Conservation (phyloP, 192 early-diverging fungal species). For the Podila epicladia region DNA sequence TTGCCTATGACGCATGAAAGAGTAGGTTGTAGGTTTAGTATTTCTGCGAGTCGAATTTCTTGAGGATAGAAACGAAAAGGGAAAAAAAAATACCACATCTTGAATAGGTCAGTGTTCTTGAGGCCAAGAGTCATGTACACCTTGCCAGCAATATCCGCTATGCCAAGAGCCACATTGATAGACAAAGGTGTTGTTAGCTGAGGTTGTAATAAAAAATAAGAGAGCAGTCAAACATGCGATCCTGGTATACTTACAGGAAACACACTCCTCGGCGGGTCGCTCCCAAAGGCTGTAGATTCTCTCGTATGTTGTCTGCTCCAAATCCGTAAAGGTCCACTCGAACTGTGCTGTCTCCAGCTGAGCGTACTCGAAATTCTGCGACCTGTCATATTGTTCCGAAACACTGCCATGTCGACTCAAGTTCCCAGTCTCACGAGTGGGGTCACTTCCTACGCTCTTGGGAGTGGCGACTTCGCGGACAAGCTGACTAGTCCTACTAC, state of each 20-base stretch:
- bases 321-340: slow-evolving; percentile 47
- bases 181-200: not conserved
- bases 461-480: not conserved
- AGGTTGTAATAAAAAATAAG: not conserved
- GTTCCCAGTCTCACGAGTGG: not conserved
- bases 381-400: not conserved
- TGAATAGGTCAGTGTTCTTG: slow-evolving; percentile 11
- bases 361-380: slow-evolving; percentile 10
- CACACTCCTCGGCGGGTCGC: slow-evolving; percentile 44
- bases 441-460: not conserved
- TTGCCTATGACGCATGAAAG: slow-evolving; percentile 8
- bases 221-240: no score
- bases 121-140: slow-evolving; percentile 47
- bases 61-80: not conserved
- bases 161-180: not conserved
- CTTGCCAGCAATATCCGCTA: slow-evolving; percentile 46
- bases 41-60: no score
- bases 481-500: slow-evolving; percentile 19
- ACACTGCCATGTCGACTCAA: not conserved
- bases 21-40: not conserved
- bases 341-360: slow-evolving; percentile 33
- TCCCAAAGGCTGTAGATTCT: slow-evolving; percentile 45
- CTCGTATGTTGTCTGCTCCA: slow-evolving; percentile 32
- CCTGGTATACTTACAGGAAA: slow-evolving; percentile 15
- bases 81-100: slow-evolving; percentile 14